These are phyloP conservation scores for Limnanthes douglasii DNA, from an alignment of 345 rosid species.

Conservation along the genomic window DNA sequence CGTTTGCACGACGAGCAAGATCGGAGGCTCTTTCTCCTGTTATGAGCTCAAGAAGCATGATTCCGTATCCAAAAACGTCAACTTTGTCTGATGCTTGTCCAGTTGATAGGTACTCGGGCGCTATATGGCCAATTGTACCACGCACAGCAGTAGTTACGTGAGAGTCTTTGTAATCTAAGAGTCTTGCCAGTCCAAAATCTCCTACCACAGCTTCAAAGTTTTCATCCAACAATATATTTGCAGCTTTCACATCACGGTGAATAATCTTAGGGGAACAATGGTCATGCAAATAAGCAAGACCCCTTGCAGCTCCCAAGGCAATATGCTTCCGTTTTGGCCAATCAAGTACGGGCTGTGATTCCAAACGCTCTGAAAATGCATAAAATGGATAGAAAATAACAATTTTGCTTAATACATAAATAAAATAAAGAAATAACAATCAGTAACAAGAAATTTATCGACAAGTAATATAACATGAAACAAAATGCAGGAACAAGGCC, in stretches of 20 bases:
- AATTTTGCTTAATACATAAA: neutral
- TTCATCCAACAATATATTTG: slow-evolving; percentile 86
- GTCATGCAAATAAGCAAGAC: slow-evolving; percentile 85
- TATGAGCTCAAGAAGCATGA: slow-evolving; percentile 80
- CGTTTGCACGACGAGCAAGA: slow-evolving; percentile 85
- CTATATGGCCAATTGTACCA: slow-evolving; percentile 96
- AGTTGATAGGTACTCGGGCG: slow-evolving; percentile 95
- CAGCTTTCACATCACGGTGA: slow-evolving; percentile 98
- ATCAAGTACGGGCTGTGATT: slow-evolving; percentile 46
- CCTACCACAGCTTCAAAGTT: slow-evolving; percentile 93
- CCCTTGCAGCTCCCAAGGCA: slow-evolving; percentile 91
- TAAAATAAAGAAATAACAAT: neutral
- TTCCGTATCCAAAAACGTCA: slow-evolving; percentile 93
- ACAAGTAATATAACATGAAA: neutral
- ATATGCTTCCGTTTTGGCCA: slow-evolving; percentile 90
- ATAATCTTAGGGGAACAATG: slow-evolving; percentile 98
- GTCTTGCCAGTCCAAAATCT: slow-evolving; percentile 91
- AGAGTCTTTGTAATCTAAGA: slow-evolving; percentile 91
- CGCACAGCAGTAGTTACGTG: slow-evolving; percentile 96
- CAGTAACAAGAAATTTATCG: neutral
- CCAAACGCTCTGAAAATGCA: slow-evolving; percentile 15
- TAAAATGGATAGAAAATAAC: slow-evolving; percentile 2
- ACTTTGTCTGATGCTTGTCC: slow-evolving; percentile 98
- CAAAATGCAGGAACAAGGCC: neutral
- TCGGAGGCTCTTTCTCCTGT: slow-evolving; percentile 94